Evolutionary conservation across 2,329 filamentous ascomycete genomes (phyloP).

Genomic region (Aaosphaeria pasadenensis): DNA sequence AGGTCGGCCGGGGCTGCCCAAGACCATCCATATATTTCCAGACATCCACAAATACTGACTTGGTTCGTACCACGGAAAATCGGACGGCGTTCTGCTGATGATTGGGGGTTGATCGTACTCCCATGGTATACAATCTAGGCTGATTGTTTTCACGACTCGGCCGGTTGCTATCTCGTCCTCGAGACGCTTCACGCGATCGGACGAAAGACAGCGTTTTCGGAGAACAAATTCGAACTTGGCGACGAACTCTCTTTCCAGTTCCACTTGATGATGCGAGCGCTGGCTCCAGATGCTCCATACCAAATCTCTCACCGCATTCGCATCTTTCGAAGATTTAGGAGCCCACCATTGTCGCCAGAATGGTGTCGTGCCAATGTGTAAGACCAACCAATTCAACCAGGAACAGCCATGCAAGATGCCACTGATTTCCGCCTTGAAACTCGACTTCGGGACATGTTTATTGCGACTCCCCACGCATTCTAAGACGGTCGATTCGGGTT

Average conservation of each 20-base stretch:
- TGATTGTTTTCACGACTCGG: conserved; percentile 13
- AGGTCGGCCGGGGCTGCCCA: neutral
- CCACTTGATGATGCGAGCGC: conserved; percentile 10
- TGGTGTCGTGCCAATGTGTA: conserved; percentile 8
- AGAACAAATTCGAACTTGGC: conserved; percentile 13
- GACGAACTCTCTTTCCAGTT: conserved; percentile 13
- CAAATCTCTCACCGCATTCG: conserved; percentile 5
- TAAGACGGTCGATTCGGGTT: conserved; percentile 1
- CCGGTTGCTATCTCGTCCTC: conserved; percentile 9
- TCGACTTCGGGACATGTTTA: neutral
- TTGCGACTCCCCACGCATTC: neutral
- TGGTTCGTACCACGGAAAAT: conserved; percentile 13
- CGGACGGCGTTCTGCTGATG: conserved; percentile 2
- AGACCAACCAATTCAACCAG: conserved; percentile 14
- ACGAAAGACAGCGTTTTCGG: conserved; percentile 11
- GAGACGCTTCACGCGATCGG: conserved; percentile 6
- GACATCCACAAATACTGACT: conserved; percentile 5
- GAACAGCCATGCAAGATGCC: conserved; percentile 15
- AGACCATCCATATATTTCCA: conserved; percentile 3
- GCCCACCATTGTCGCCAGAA: conserved; percentile 12
- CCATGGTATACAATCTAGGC: conserved; percentile 17
- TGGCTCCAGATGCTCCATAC: conserved; percentile 6
- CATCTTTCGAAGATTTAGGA: neutral
- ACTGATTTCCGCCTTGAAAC: conserved; percentile 9
- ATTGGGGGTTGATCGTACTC: conserved; percentile 12